These are phyloP conservation scores for Lachancea fermentati DNA, from an alignment of 805 yeast species.

Conservation along the genomic window DNA sequence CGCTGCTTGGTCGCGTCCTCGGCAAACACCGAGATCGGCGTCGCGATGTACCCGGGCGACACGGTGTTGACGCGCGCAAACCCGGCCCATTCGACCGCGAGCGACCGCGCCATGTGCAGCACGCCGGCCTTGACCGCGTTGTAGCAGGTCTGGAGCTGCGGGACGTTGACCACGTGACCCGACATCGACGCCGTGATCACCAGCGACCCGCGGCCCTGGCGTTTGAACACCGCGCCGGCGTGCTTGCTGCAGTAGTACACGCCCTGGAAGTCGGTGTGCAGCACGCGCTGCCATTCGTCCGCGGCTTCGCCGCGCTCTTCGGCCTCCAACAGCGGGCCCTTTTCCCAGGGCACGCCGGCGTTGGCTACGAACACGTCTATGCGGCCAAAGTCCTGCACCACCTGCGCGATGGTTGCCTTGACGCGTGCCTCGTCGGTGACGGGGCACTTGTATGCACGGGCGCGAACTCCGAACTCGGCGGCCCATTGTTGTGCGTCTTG, in stretches of 20 bases:
- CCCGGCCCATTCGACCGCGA: slow-evolving; percentile 85
- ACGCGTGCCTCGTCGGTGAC: slow-evolving; percentile 25
- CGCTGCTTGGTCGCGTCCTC: slow-evolving; percentile 39
- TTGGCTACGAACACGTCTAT: slow-evolving; percentile 83
- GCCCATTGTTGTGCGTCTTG: slow-evolving; percentile 31
- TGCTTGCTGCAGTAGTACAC: slow-evolving; percentile 73
- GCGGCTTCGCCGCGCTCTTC: slow-evolving; percentile 36
- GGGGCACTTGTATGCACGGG: slow-evolving; percentile 44
- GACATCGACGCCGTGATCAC: slow-evolving; percentile 87
- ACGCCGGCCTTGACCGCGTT: slow-evolving; percentile 85
- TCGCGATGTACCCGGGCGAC: slow-evolving; percentile 81
- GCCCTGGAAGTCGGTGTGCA: slow-evolving; percentile 73
- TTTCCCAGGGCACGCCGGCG: slow-evolving; percentile 85
- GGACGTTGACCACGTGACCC: slow-evolving; percentile 79
- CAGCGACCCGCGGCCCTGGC: slow-evolving; percentile 73
- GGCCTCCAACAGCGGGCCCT: slow-evolving; percentile 50
- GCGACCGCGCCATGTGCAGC: slow-evolving; percentile 64
- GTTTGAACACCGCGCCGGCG: slow-evolving; percentile 65
- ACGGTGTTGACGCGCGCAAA: slow-evolving; percentile 78
- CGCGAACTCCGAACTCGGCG: slow-evolving; percentile 52
- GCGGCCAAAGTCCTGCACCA: slow-evolving; percentile 65
- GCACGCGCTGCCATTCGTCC: slow-evolving; percentile 64
- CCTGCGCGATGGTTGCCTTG: slow-evolving; percentile 28
- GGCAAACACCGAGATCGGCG: slow-evolving; percentile 53
- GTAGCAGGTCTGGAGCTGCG: slow-evolving; percentile 84